These are phyloP conservation scores for Neofusicoccum sp. DNA, from an alignment of 2,329 filamentous ascomycete species.

Conservation along the genomic window DNA sequence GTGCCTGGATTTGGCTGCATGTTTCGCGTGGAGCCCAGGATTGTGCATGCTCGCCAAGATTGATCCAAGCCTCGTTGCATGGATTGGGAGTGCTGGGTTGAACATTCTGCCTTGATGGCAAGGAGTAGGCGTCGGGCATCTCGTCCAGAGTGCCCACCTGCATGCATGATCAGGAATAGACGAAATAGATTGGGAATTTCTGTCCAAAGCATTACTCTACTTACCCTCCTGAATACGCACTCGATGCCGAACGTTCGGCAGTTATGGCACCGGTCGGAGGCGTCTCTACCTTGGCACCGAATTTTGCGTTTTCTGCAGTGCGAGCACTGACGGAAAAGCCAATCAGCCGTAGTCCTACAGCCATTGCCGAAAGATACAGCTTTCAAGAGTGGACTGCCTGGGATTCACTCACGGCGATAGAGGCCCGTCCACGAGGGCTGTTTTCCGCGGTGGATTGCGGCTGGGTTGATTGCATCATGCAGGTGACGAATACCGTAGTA, in stretches of 20 bases:
- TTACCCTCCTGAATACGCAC: conserved; percentile 1
- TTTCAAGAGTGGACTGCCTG: background rate
- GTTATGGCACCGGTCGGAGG: background rate
- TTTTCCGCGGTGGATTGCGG: background rate
- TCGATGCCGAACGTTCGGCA: background rate
- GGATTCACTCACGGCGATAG: background rate
- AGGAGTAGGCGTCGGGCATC: background rate
- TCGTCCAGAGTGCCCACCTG: background rate
- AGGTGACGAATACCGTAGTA: background rate
- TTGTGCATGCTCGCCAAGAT: background rate
- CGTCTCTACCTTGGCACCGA: background rate
- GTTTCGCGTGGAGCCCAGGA: background rate
- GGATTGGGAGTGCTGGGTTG: background rate
- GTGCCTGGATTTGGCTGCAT: background rate
- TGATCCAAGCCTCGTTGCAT: background rate
- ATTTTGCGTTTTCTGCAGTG: conserved; percentile 11
- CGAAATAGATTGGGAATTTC: too few species aligned
- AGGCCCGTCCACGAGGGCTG: background rate
- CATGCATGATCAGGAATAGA: background rate
- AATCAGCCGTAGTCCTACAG: too few species aligned
- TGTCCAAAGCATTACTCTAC: background rate
- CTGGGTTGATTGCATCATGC: background rate
- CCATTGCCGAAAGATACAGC: background rate
- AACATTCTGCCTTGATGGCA: background rate
- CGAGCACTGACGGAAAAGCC: background rate